phyloP scores from a whole-genome alignment of 139 green algal genomes.

The Protoeuglena noctilucae region DNA sequence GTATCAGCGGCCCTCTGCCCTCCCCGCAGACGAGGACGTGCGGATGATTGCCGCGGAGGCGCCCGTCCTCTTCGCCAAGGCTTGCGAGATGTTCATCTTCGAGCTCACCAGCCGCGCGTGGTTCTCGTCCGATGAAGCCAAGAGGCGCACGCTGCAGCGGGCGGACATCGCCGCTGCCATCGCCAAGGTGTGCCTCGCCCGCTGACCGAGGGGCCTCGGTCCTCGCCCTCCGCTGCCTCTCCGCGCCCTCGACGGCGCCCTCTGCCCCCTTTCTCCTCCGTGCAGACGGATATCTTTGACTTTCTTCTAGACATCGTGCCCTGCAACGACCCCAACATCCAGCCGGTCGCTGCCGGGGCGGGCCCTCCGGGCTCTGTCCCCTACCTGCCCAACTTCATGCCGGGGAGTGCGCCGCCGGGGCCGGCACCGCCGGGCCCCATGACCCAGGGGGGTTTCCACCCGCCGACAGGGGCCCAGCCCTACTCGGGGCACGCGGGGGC shows the following conservation, averaged over 20 bases:
- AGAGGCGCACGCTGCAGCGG: conserved; percentile 84
- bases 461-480: background rate
- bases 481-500: too few relatives aligned
- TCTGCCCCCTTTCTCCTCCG: too few relatives aligned
- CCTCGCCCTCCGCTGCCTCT: too few relatives aligned
- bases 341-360: background rate
- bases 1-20: background rate
- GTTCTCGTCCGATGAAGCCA: conserved; percentile 90
- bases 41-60: conserved; percentile 91
- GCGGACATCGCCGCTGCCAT: conserved; percentile 92
- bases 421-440: background rate
- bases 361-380: background rate
- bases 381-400: background rate
- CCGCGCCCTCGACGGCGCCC: too few relatives aligned
- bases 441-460: conserved; percentile 2
- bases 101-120: conserved; percentile 83
- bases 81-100: conserved; percentile 96
- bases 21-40: conserved; percentile 94
- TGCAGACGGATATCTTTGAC: background rate
- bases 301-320: background rate
- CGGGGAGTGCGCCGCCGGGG: background rate
- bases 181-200: too few relatives aligned
- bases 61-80: conserved; percentile 91
- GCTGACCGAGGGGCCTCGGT: too few relatives aligned
- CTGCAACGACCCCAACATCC: background rate